Base-by-base conservation (phyloP, 108 stramenopile genomes). In the Skeletonema grethae region DNA sequence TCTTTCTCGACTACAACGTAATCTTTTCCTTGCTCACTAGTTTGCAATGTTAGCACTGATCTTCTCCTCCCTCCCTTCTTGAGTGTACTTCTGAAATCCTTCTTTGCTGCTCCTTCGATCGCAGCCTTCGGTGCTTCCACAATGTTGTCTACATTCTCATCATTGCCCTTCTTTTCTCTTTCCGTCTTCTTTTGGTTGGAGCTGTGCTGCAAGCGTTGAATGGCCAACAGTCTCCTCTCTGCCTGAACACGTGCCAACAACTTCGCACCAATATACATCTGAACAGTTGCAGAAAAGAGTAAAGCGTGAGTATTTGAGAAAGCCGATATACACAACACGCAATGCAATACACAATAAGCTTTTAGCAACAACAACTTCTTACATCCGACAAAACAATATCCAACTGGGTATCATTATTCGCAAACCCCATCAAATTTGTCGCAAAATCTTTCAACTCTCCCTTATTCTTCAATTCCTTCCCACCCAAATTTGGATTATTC, bases 361-460 rank as follows among this genome's bases (percentile, higher is more conserved):
- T 13, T 36, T 59, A 28, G 57, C 41, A 70, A 28, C 35, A 31
- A 13, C 1, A 10, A 38, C 5, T n/a, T 13, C 41, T 43, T n/a
- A 53, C 50, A 39, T 80, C 79, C 8, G 72, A 73, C 1, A 80
- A 46, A 7, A 69, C 68, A 16, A 80, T 67, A 61, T 73, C 64
- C 25, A 80, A 67, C 29, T 73, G 48, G 20, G 79, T 61, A 39
- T 80, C 72, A 60, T 80, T 80, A 63, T 80, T 80, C 35, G 72
- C 72, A 57, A 80, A 80, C 31, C 72, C 79, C 79, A 80, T 80
- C 72, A 80, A 53, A 50, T 73, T 73, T 12, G 28, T 65, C 30
- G 79, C 79, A 69, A 80, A 80, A 57, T 80, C 79, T 59, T 69
- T 73, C 72, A 69, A 41, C 48, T 80, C 79, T 18, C 79, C 79